Evolutionary conservation across 192 early-diverging fungal genomes (phyloP), one percentile per base, ranked within the genome.

Genomic region (Phycomyces nitens): DNA sequence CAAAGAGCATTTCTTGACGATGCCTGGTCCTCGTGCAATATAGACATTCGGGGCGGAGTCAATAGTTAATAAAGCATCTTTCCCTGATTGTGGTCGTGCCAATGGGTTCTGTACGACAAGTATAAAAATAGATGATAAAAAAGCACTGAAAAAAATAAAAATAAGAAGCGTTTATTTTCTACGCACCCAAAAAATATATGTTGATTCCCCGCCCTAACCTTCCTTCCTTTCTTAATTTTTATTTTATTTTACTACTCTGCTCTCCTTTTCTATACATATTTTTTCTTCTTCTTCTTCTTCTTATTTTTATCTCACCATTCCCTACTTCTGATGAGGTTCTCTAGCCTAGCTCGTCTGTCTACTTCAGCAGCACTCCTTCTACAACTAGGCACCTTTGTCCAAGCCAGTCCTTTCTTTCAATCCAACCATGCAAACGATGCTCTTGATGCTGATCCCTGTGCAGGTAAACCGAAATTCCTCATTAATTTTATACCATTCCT

Each of bases 371-470:
- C 26, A 15, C 20, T 62, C 47, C 16, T 52, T 38, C 24, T 62
- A 5, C 60, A 62, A 38, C 3, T 29, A 10, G 44, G 60, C 24
- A 62, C n/a, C n/a, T 62, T 62, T 52, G 60, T 62, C 15, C 26
- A 62, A 29, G 60, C 60, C 60, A 62, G 60, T 53, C 60, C 60
- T 38, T 53, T 62, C n/a, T 62, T 62, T 38, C 34, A 26, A 29
- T 4, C 56, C 3, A n/a, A 16, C 20, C 58, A 60, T 26, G 8
- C 40, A 21, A 60, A 60, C 20, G 40, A 60, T 26, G 40, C 8
- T 49, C 6, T 4, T 11, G 15, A n/a, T 14, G 21, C 9, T 9
- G 40, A 41, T 23, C 24, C 34, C 9, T 43, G 41, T 60, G 58
- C 20, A 27, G 40, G 58, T 60, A 24, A 47, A 18, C 11, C 12